Percentiles rank a stretch among this genome's conserved stretches.
Evolutionary conservation across 1,284 basidiomycete genomes (phyloP).

Genomic region (Tilletia caries): DNA sequence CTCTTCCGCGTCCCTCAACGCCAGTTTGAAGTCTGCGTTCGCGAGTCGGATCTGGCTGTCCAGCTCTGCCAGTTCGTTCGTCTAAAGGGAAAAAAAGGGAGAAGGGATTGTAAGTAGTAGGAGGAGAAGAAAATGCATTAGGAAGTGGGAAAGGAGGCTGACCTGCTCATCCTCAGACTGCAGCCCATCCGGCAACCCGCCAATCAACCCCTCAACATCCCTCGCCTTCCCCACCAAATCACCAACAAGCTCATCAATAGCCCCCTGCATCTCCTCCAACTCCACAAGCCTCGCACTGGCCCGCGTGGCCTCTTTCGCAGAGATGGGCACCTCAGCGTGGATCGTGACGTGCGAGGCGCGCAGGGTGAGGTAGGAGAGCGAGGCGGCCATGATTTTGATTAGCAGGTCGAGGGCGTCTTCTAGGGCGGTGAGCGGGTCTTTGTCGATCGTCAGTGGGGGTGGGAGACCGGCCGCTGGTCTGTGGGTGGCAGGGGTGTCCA

Average conservation of each 20-base stretch:
- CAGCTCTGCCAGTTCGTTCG: background rate
- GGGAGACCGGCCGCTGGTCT: background rate
- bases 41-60: background rate
- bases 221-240: conserved; percentile 19
- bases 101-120: background rate
- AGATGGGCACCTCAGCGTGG: background rate
- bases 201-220: conserved; percentile 17
- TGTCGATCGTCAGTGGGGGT: background rate
- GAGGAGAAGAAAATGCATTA: background rate
- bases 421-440: conserved; percentile 1
- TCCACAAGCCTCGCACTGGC: conserved; percentile 13
- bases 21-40: conserved; percentile 1
- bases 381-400: conserved; percentile 9
- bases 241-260: conserved; percentile 20
- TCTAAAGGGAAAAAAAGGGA: background rate
- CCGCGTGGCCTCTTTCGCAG: background rate
- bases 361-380: conserved; percentile 10
- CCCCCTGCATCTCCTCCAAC: conserved; percentile 13
- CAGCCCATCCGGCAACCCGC: background rate
- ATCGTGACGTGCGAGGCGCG: conserved; percentile 7
- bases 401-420: conserved; percentile 12
- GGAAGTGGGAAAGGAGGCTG: background rate
- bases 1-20: background rate
- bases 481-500: background rate
- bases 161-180: background rate